phyloP scores from a whole-genome alignment of 768 basidiomycete species.

The Boletus rubropictus region DNA sequence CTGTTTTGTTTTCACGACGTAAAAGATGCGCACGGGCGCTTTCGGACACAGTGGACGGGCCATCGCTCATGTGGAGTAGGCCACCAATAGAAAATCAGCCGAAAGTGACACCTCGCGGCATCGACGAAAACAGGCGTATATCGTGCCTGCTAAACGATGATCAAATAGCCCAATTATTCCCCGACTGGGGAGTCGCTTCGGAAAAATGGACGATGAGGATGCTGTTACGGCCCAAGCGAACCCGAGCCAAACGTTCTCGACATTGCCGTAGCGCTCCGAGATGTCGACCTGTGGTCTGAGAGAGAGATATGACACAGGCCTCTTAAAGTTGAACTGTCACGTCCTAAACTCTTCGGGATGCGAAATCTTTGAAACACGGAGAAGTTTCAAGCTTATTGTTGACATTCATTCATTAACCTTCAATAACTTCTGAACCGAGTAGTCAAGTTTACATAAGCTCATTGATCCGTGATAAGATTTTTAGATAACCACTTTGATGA shows the following conservation, averaged over 20 bases:
- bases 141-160: conserved; percentile 5
- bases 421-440: conserved; percentile 5
- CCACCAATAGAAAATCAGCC: conserved; percentile 6
- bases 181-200: conserved; percentile 7
- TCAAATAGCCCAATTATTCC: conserved; percentile 1
- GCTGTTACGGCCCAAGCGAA: neutral
- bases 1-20: conserved; percentile 17
- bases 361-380: conserved; percentile 24
- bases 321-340: conserved; percentile 4
- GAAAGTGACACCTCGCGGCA: conserved; percentile 1
- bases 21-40: conserved; percentile 12
- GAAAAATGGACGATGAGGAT: conserved; percentile 12
- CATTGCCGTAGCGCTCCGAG: conserved; percentile 17
- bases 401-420: neutral
- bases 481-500: neutral
- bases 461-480: conserved; percentile 19
- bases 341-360: conserved; percentile 17
- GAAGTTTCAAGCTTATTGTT: conserved; percentile 25
- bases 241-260: conserved; percentile 12
- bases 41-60: neutral
- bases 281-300: neutral
- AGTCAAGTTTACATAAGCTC: conserved; percentile 15
- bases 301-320: neutral
- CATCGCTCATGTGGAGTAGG: neutral
- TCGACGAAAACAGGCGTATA: neutral